Conservation (phyloP, 257 asterid species). For the Solanum habrochaites region DNA sequence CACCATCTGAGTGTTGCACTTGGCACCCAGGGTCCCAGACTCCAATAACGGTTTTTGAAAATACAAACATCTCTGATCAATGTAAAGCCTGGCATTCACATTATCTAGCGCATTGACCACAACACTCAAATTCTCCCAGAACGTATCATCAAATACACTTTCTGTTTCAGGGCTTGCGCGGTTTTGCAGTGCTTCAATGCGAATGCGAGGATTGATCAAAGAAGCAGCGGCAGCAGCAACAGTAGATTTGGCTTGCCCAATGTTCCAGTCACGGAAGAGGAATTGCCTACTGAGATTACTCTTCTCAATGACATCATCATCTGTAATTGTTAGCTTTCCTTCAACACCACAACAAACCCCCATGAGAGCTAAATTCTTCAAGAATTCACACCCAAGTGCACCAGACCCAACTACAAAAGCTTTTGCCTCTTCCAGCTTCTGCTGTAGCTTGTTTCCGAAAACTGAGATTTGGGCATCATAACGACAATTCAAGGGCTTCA, state of each 20-base stretch:
- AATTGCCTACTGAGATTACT: constrained; percentile 97
- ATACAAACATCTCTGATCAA: constrained; percentile 89
- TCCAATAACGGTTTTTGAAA: constrained; percentile 89
- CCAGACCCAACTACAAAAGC: constrained; percentile 89
- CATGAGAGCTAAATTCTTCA: constrained; percentile 86
- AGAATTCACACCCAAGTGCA: constrained; percentile 90
- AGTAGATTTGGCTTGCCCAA: constrained; percentile 89
- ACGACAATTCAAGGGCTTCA: constrained; percentile 69
- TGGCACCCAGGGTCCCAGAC: constrained; percentile 90
- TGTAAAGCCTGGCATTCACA: constrained; percentile 88
- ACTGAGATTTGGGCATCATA: constrained; percentile 95
- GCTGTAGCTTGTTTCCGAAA: constrained; percentile 77
- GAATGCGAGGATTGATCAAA: constrained; percentile 52
- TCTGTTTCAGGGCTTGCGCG: constrained; percentile 90
- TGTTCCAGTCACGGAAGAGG: constrained; percentile 91
- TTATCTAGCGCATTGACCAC: constrained; percentile 91
- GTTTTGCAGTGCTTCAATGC: constrained; percentile 82
- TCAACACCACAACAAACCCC: constrained; percentile 74
- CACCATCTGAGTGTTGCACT: constrained; percentile 90
- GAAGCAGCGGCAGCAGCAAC: constrained; percentile 82
- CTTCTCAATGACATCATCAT: constrained; percentile 93
- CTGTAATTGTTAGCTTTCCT: constrained; percentile 76
- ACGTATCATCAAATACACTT: constrained; percentile 71
- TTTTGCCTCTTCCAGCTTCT: constrained; percentile 69
- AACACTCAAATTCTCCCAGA: constrained; percentile 74